Evolutionary conservation across 2,329 filamentous ascomycete genomes (phyloP).

Genomic region (Talaromyces rugulosus): DNA sequence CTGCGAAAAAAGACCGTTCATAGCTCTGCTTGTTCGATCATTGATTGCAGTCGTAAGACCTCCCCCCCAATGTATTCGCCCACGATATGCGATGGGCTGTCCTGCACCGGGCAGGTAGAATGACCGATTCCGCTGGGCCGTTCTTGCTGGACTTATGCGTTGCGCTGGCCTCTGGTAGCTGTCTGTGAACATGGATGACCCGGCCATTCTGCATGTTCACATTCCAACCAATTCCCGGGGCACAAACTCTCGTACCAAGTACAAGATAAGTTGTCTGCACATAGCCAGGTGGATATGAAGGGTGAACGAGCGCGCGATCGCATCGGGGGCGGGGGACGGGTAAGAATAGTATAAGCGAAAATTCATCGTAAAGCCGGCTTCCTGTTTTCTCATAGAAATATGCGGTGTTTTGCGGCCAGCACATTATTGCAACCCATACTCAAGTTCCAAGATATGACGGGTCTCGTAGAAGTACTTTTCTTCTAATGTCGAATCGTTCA

Average conservation of each 20-base stretch:
- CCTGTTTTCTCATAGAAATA: background rate
- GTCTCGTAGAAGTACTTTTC: background rate
- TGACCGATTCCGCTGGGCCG: background rate
- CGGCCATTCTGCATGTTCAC: conserved; percentile 8
- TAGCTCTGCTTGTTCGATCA: conserved; percentile 7
- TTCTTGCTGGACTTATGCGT: background rate
- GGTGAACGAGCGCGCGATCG: background rate
- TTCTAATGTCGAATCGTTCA: background rate
- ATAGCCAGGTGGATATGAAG: background rate
- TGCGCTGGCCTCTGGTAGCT: background rate
- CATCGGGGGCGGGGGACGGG: background rate
- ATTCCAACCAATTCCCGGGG: background rate
- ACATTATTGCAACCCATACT: conserved; percentile 9
- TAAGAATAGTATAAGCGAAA: background rate
- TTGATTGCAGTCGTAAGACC: conserved; percentile 19
- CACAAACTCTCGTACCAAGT: background rate
- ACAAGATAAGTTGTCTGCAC: background rate
- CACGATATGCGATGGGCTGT: conserved; percentile 16
- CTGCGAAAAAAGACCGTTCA: background rate
- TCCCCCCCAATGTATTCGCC: conserved; percentile 26
- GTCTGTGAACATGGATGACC: conserved; percentile 3
- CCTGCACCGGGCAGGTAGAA: conserved; percentile 12
- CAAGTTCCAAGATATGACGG: background rate
- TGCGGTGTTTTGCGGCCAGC: conserved; percentile 11
- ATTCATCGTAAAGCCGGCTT: conserved; percentile 6